Conservation (phyloP, 2,329 filamentous ascomycete genomes). For the Rhynchosporium agropyri region DNA sequence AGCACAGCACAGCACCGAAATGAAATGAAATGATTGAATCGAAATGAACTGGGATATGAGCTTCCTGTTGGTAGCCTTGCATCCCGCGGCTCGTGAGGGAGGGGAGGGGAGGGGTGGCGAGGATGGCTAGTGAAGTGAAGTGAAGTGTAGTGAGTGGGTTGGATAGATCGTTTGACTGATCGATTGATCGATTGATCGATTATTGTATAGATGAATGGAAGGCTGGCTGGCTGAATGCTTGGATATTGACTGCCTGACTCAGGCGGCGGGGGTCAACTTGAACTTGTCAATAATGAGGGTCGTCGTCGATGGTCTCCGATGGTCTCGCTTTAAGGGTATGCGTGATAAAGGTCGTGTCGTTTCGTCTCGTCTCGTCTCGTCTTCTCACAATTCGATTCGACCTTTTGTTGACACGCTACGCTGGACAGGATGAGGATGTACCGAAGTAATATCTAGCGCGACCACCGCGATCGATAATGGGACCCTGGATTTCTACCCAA, state of each 20-base stretch:
- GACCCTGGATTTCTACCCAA: background rate
- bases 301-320: background rate
- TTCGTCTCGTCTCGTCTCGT: background rate
- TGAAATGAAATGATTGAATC: background rate
- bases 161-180: background rate
- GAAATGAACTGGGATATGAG: background rate
- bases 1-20: background rate
- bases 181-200: too few species aligned
- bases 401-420: conserved; percentile 3
- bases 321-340: background rate
- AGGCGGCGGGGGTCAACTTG: too few species aligned
- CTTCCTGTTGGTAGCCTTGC: background rate
- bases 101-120: background rate
- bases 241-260: background rate
- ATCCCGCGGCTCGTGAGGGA: background rate
- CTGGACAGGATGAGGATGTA: background rate
- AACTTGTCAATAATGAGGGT: background rate
- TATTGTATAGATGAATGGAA: background rate
- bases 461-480: background rate
- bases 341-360: too few species aligned
- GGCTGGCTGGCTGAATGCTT: background rate
- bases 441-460: background rate
- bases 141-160: background rate
- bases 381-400: background rate
- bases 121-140: too few species aligned